These are phyloP conservation scores for Dothistroma septosporum DNA, from an alignment of 2,329 filamentous ascomycete genomes.

Conservation along the genomic window DNA sequence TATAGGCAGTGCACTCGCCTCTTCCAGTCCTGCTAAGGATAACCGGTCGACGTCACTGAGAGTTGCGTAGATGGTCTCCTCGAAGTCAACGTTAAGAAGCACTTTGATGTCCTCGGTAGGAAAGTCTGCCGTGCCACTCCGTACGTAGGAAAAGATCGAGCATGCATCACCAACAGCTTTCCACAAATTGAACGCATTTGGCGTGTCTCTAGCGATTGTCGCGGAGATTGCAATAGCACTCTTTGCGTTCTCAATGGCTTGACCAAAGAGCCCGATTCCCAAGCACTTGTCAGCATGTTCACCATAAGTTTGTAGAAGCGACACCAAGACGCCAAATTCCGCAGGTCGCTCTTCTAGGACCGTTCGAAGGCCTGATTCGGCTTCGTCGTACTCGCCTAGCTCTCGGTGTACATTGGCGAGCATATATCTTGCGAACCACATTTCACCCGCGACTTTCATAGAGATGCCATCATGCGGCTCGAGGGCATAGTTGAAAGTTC, in stretches of 20 bases:
- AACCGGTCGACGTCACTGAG: constrained; percentile 68
- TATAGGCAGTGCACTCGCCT: constrained; percentile 48
- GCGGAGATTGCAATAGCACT: constrained; percentile 66
- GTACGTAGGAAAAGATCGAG: constrained; percentile 74
- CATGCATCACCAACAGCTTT: constrained; percentile 87
- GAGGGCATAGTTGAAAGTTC: constrained; percentile 83
- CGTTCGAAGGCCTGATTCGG: constrained; percentile 69
- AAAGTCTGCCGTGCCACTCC: constrained; percentile 61
- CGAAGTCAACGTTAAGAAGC: constrained; percentile 55
- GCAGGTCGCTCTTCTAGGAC: constrained; percentile 64
- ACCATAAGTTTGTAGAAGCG: constrained; percentile 80
- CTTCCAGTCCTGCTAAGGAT: constrained; percentile 15
- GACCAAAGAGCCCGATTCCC: constrained; percentile 81
- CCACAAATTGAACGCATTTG: constrained; percentile 88
- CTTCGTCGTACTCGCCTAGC: constrained; percentile 81
- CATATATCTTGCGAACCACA: constrained; percentile 97
- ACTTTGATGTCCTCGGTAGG: constrained; percentile 55
- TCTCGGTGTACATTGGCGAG: constrained; percentile 91
- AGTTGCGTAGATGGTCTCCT: constrained; percentile 55
- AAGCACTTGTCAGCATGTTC: constrained; percentile 75
- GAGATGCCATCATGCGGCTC: constrained; percentile 61
- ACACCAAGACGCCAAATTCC: constrained; percentile 84
- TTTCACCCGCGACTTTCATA: constrained; percentile 59
- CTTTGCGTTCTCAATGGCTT: constrained; percentile 66
- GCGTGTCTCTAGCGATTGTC: constrained; percentile 56